These are phyloP conservation scores for Hericium alpestre DNA, from an alignment of 768 basidiomycete genomes.

Conservation along the genomic window DNA sequence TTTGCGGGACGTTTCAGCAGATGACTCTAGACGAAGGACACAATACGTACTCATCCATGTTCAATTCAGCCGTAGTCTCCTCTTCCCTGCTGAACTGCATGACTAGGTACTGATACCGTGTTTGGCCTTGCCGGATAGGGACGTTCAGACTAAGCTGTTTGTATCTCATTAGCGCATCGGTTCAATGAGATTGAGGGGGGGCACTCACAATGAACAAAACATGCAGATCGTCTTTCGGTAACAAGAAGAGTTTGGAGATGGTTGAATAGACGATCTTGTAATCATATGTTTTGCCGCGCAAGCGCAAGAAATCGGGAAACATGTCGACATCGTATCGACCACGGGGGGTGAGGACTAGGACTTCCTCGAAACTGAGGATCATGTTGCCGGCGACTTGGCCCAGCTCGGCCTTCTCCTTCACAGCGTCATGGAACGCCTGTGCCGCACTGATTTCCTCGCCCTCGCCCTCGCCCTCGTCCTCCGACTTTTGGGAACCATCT, in stretches of 20 bases:
- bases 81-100: slow-evolving; percentile 98
- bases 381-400: slow-evolving; percentile 86
- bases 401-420: slow-evolving; percentile 94
- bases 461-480: slow-evolving; percentile 43
- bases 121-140: slow-evolving; percentile 96
- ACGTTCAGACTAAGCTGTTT: slow-evolving; percentile 76
- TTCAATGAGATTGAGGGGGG: not conserved
- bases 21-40: not conserved
- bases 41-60: slow-evolving; percentile 72
- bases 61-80: slow-evolving; percentile 91
- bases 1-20: not conserved
- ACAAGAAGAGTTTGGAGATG: slow-evolving; percentile 79
- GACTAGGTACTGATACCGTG: slow-evolving; percentile 93
- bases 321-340: slow-evolving; percentile 97
- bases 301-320: slow-evolving; percentile 86
- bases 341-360: slow-evolving; percentile 89
- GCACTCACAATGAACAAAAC: slow-evolving; percentile 82
- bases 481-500: slow-evolving; percentile 63
- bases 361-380: slow-evolving; percentile 90
- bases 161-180: not conserved
- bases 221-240: slow-evolving; percentile 95
- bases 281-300: slow-evolving; percentile 98
- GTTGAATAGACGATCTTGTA: slow-evolving; percentile 91
- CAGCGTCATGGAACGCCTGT: slow-evolving; percentile 90
- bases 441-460: slow-evolving; percentile 83